Evolutionary conservation across 495 filamentous ascomycete species (phyloP), one percentile per base, ranked within the genome.

Genomic region (Cercophora sp.): DNA sequence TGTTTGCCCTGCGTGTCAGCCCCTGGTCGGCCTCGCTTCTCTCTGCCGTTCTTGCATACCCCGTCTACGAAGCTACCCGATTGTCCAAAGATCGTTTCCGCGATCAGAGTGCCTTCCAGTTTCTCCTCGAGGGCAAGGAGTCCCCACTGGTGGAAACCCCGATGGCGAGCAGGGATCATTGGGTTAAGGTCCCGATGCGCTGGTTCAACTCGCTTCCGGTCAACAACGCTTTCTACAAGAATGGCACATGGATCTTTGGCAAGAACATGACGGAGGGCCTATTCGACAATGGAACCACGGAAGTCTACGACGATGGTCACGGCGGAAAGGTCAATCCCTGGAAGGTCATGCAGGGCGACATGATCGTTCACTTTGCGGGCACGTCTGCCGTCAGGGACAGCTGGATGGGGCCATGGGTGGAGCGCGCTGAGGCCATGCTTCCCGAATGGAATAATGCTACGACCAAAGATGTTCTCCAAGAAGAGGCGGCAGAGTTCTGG

Each of bases 21-120:
- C 57, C 61, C 13, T 81, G 79, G 78, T 69, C 70, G 5, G 68
- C 79, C 34, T 63, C 76, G 8, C 62, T 80, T 13, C 66, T 83
- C 44, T 69, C 68, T 20, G 67, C 68, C 26, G 67, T 71, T 4
- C 52, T 79, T 2, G 63, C 75, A 4, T 74, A 73, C 52, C 73
- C 70, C 13, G 59, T 69, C 41, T 72, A 74, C 58, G 48, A 70
- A 27, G 68, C 73, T 1, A 64, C 72, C n/a, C 54, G 60, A 11
- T 35, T 61, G 2, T 49, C 73, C n/a, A 63, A 45, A 27, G 60
- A 67, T 27, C 48, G 58, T 9, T 64, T 64, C 58, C 61, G 61
- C 24, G 61, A 64, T 42, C 61, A 64, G 46, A 56, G 55, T 43
- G 61, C 61, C n/a, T 61, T 64, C 45, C 61, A 64, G 46, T 64